Conservation (phyloP, 768 basidiomycete species). For the Rubroboletus satanas region DNA sequence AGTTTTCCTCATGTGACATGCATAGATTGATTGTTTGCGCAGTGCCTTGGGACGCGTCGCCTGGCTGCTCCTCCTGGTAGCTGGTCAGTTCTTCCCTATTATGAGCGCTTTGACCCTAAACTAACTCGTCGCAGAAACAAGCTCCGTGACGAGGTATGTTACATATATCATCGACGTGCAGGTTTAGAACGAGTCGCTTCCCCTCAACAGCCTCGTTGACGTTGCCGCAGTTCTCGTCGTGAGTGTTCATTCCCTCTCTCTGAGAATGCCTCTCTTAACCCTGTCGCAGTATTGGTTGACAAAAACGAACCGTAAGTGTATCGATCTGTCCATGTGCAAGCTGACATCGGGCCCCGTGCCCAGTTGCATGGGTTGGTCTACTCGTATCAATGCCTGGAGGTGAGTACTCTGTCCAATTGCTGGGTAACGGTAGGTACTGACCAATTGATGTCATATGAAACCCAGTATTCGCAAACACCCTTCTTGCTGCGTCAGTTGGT, state of each 20-base stretch:
- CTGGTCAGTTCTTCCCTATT: constrained; percentile 10
- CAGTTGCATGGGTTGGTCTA: constrained; percentile 18
- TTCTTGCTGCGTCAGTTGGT: constrained; percentile 17
- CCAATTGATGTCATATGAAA: background rate
- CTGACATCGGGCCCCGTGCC: background rate
- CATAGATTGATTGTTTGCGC: background rate
- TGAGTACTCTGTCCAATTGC: background rate
- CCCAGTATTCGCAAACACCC: constrained; percentile 17
- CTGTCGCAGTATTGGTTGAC: constrained; percentile 17
- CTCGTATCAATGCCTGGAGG: constrained; percentile 19
- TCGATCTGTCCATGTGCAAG: background rate
- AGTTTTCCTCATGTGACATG: background rate
- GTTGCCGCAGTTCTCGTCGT: constrained; percentile 9
- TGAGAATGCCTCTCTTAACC: background rate
- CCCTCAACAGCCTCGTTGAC: constrained; percentile 7
- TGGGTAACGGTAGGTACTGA: background rate
- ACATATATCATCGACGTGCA: background rate
- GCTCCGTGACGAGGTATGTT: constrained; percentile 11
- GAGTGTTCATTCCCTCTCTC: background rate
- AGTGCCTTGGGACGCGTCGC: constrained; percentile 3
- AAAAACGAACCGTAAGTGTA: constrained; percentile 8
- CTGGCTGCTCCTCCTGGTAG: constrained; percentile 2
- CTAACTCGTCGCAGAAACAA: constrained; percentile 18
- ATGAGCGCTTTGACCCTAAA: background rate
- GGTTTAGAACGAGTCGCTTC: background rate